Base-by-base conservation (phyloP, 1,284 basidiomycete species). In the Ustilago crameri region DNA sequence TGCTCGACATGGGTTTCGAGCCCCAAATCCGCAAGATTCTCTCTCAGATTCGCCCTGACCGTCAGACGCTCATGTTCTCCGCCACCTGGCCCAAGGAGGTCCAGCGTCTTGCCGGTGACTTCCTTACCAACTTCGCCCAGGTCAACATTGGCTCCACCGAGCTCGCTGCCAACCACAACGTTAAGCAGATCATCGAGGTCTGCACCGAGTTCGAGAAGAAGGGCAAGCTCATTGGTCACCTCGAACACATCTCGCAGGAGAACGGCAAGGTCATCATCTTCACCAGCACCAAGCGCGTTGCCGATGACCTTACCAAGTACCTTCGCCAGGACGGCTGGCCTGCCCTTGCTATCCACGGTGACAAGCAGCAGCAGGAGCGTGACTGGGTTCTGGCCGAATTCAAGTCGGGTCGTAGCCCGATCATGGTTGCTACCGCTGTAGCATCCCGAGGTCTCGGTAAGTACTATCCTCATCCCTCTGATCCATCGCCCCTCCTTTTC, bases 71-170 rank as follows among this genome's bases (percentile, higher is more conserved):
- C 75, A 86, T 86, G 85, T 99, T 99, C 87, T 97, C 94, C 57
- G 95, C 95, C 23, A 99, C 96, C 22, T 99, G 95, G 95, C 95
- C 95, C 32, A 98, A 97, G 86, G 95, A 99, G 81, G 96, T 99
- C 4, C 95, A 99, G 86, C 93, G 94, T 79, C 89, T 99, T 68
- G 95, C 95, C 38, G 74, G 93, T 90, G 96, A 98, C 85, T 99
- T 98, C 88, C 86, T 97, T 80, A 88, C 90, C 78, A 93, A 98
- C 85, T 93, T 91, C 86, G 95, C 97, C 75, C 96, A 98, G 87
- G 93, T 95, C 84, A 98, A 98, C 88, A 95, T 99, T 70, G 95
- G 96, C 56, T 98, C 95, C 14, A 93, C 95, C 90, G 96, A 98
- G 79, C 88, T 98, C 56, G 94, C 95, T 15, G 96, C 95, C 76